phyloP scores from a whole-genome alignment of 495 filamentous ascomycete species.

The Bryoglossum gracile region DNA sequence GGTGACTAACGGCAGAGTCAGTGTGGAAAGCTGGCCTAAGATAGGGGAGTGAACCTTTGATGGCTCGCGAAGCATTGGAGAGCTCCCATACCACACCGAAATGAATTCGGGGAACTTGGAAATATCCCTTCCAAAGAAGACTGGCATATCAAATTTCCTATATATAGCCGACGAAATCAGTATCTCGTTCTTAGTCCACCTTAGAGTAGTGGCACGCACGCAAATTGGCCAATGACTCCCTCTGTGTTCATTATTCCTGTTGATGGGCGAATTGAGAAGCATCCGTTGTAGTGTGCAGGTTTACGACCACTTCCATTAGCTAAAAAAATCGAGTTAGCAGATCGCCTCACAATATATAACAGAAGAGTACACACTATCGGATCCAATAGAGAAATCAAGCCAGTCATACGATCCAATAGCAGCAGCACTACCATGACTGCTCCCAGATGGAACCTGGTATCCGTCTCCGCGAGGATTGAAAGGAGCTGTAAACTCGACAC shows the following conservation, averaged over 20 bases:
- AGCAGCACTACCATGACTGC: conserved; percentile 38
- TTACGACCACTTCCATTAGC: conserved; percentile 10
- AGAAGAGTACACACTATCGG: conserved; percentile 27
- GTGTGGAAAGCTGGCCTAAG: background rate
- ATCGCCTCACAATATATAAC: background rate
- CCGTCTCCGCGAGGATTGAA: conserved; percentile 52
- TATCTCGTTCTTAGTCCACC: background rate
- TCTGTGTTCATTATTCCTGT: conserved; percentile 7
- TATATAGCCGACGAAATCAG: background rate
- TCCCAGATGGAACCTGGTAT: conserved; percentile 39
- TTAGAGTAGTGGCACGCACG: background rate
- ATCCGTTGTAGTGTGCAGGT: conserved; percentile 6
- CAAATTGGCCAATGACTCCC: conserved; percentile 5
- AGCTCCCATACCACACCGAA: conserved; percentile 8
- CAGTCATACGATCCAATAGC: conserved; percentile 43
- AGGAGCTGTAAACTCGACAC: conserved; percentile 38
- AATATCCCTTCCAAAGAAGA: conserved; percentile 5
- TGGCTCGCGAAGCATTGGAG: conserved; percentile 4
- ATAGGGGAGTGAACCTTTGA: conserved; percentile 1
- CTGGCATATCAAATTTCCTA: conserved; percentile 5
- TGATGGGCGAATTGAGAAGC: conserved; percentile 12
- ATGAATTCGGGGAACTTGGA: conserved; percentile 9
- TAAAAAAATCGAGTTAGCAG: conserved; percentile 2
- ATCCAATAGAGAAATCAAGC: conserved; percentile 47
- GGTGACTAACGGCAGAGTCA: background rate